phyloP scores from a whole-genome alignment of 176 grass and related monocot genomes.

The Carex cristatella region DNA sequence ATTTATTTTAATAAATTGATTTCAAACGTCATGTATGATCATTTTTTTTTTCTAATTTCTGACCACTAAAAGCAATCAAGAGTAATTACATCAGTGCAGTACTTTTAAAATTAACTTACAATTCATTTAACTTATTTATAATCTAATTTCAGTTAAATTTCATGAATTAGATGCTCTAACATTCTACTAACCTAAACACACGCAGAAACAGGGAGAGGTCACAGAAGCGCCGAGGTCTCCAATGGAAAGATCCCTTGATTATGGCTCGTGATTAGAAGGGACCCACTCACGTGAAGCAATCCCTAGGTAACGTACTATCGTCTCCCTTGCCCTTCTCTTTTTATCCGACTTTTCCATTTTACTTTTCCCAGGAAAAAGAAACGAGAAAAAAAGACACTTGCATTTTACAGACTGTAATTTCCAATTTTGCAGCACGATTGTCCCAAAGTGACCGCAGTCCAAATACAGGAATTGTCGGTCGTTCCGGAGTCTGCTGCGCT shows the following conservation, averaged over 20 bases:
- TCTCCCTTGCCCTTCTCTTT: not conserved
- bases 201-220: not conserved
- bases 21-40: no score
- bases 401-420: not conserved
- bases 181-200: not conserved
- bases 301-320: conserved; percentile 15
- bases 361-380: not conserved
- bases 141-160: no score
- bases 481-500: not conserved
- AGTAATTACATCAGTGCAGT: no score
- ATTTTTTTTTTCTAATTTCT: no score
- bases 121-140: no score
- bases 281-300: conserved; percentile 32
- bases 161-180: no score
- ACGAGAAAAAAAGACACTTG: not conserved
- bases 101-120: no score
- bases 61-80: no score
- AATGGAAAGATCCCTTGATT: not conserved
- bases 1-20: no score
- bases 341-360: conserved; percentile 6
- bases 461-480: conserved; percentile 1
- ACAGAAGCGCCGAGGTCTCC: not conserved
- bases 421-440: not conserved
- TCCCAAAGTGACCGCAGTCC: not conserved
- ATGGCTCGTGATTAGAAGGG: conserved; percentile 22